Base-by-base conservation (phyloP, 805 yeast genomes). In the Jamesozyma rosinii region DNA sequence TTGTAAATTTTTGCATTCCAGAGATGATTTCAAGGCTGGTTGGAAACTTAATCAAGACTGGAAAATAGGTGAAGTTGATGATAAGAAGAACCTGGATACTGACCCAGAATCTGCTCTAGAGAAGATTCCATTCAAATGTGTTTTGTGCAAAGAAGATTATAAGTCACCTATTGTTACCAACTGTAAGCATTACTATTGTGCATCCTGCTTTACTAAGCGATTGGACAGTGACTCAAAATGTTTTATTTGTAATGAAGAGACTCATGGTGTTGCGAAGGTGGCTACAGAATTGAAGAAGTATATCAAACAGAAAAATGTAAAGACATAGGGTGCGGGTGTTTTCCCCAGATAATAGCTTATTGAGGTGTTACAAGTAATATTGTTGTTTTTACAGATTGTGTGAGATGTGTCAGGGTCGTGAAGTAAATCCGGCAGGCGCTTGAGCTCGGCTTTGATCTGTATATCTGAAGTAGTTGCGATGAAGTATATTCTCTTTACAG, bases 1-100 rank as follows among this genome's bases (percentile, higher is more conserved):
- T 30, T 92, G 99, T 67, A 92, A 92, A 65, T 92, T 92, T 61
- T 61, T 90, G 30, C 99, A 92, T 59, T 76, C 85, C 14, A 67
- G 99, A 62, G 97, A 86, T 52, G 95, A 86, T 55, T 83, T 80
- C 64, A 75, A 72, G 43, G 79, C 79, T 38, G 84, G 81, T 26
- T 77, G 79, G 76, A 77, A 81, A 45, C 59, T 81, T 5, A 74
- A 72, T 22, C 70, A 70, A 45, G 94, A 85, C 37, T 85, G 95
- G 95, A 82, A 81, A 41, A 45, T 61, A 3, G 53, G 48, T 19
- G 52, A 52, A 8, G 48, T 56, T 14, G 49, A 54, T 34, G 49
- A 56, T 27, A 38, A 52, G 14, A 30, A 35, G 15, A 17, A 22
- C 51, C 17, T 17, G 6, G 49, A 56, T 14, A 49, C 53, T 32